These are phyloP conservation scores for Fusarium pilosicola DNA, from an alignment of 2,329 filamentous ascomycete species.

Conservation along the genomic window DNA sequence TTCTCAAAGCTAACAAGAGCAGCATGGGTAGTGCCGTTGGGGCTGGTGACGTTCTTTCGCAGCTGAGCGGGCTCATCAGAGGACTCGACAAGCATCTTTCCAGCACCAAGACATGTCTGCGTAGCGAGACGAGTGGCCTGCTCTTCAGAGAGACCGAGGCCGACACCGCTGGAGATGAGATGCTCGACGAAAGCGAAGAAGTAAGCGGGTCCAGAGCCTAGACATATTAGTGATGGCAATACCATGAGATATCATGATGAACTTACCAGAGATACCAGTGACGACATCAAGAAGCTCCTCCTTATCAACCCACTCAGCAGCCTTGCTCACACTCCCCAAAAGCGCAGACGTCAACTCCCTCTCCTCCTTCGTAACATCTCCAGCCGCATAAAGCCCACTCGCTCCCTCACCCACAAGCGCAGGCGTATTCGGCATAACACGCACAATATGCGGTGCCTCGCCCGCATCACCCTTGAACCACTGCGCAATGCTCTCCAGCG, in stretches of 20 bases:
- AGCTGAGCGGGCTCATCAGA: constrained; percentile 58
- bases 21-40: constrained; percentile 62
- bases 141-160: constrained; percentile 57
- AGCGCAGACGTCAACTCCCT: constrained; percentile 55
- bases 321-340: constrained; percentile 58
- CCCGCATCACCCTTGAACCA: constrained; percentile 55
- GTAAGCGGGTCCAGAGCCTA: constrained; percentile 62
- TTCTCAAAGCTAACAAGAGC: constrained; percentile 60
- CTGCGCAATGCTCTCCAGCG: constrained; percentile 53
- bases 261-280: constrained; percentile 59
- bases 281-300: constrained; percentile 62
- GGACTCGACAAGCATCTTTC: constrained; percentile 61
- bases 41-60: constrained; percentile 62
- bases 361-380: constrained; percentile 55
- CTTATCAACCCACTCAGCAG: constrained; percentile 60
- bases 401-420: constrained; percentile 62
- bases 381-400: constrained; percentile 57
- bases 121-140: constrained; percentile 61
- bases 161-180: constrained; percentile 55
- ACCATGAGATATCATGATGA: rapidly evolving
- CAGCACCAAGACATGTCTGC: constrained; percentile 63
- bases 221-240: not conserved
- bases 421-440: constrained; percentile 64
- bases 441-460: constrained; percentile 56
- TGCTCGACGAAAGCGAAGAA: constrained; percentile 65